phyloP scores from a whole-genome alignment of 176 grass and related monocot genomes.

The Raddia distichophylla region DNA sequence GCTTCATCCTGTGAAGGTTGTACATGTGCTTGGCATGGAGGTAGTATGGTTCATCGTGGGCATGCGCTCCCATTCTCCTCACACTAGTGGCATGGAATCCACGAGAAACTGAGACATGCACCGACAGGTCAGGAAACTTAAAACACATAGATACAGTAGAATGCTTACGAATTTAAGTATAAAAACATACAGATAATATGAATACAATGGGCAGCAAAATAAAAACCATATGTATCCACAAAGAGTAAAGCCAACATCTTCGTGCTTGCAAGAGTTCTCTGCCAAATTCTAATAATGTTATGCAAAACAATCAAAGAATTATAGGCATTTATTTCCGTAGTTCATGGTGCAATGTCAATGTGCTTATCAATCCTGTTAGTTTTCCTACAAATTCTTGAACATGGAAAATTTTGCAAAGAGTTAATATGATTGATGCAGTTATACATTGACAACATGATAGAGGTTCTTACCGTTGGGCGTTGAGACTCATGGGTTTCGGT shows the following conservation, averaged over 20 bases:
- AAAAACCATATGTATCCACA: not conserved
- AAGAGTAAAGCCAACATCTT: not conserved
- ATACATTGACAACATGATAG: not conserved
- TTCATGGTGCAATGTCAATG: not conserved
- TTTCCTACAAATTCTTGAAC: not conserved
- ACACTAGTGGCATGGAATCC: slow-evolving; percentile 55
- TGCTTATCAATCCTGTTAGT: not conserved
- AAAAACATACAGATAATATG: not conserved
- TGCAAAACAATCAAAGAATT: not conserved
- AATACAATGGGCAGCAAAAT: not conserved
- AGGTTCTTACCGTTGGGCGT: not conserved
- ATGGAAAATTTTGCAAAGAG: not conserved
- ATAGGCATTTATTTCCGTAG: not conserved
- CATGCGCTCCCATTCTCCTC: slow-evolving; percentile 66
- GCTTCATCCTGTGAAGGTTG: slow-evolving; percentile 69
- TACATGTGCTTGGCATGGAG: slow-evolving; percentile 87
- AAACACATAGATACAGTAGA: not conserved
- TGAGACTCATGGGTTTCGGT: no score
- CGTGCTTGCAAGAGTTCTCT: not conserved
- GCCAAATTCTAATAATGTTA: not conserved
- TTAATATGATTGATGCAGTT: not conserved
- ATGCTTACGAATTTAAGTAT: not conserved
- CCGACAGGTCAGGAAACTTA: not conserved
- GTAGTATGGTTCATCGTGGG: slow-evolving; percentile 59
- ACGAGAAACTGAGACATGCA: slow-evolving; percentile 35